A percentile compares a stretch with the other conserved stretches of the same genome.
Evolutionary conservation across 179 eudicot species (phyloP).

Genomic region (Beta lomatogona): DNA sequence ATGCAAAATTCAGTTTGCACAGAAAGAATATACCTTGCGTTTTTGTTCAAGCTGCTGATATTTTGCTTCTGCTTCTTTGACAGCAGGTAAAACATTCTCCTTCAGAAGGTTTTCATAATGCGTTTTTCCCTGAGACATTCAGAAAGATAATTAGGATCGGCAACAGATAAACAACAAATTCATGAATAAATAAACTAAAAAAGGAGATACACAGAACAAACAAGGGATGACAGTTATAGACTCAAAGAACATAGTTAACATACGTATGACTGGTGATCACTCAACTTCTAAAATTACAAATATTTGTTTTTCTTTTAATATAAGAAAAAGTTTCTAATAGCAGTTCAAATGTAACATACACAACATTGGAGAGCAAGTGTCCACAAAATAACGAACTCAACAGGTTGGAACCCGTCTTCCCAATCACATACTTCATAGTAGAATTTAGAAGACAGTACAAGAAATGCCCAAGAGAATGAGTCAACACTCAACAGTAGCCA

Average conservation of each 20-base stretch:
- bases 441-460: neutral
- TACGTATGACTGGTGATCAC: neutral
- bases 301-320: neutral
- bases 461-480: neutral
- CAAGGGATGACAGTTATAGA: neutral
- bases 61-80: slow-evolving; percentile 58
- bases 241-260: too few species aligned
- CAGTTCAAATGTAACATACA: neutral
- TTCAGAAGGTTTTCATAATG: slow-evolving; percentile 58
- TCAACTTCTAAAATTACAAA: neutral
- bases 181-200: neutral
- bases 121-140: slow-evolving; percentile 55
- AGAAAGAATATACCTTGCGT: slow-evolving; percentile 52
- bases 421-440: neutral
- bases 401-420: neutral
- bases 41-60: slow-evolving; percentile 56
- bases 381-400: neutral
- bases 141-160: slow-evolving; percentile 18
- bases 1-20: neutral
- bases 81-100: slow-evolving; percentile 50
- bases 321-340: neutral
- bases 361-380: neutral
- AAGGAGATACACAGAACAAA: neutral
- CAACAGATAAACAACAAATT: neutral
- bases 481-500: neutral